These are phyloP conservation scores for Boletus reticuloceps DNA, from an alignment of 768 basidiomycete genomes.

Conservation along the genomic window DNA sequence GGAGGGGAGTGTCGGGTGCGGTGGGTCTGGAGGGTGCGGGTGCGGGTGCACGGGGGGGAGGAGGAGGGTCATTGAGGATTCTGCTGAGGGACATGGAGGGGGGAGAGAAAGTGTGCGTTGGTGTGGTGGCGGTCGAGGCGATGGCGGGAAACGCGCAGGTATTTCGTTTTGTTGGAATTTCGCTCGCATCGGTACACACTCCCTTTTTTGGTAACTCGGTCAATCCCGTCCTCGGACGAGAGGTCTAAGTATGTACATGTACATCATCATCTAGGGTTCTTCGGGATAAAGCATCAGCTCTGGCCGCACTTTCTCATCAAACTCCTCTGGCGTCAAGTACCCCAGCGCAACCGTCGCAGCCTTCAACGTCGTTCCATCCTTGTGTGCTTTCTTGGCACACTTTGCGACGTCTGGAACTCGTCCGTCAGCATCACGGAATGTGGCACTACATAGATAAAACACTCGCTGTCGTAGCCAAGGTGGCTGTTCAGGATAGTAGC, in stretches of 20 bases:
- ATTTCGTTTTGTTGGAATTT: slow-evolving; percentile 36
- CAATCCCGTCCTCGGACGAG: slow-evolving; percentile 20
- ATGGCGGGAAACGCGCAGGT: slow-evolving; percentile 33
- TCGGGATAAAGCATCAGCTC: slow-evolving; percentile 87
- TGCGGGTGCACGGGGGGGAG: slow-evolving; percentile 29
- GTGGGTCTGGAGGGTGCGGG: slow-evolving; percentile 4
- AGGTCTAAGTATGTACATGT: neutral
- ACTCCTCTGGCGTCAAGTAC: slow-evolving; percentile 84
- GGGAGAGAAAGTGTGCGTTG: slow-evolving; percentile 9
- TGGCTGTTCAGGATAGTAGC: slow-evolving; percentile 96
- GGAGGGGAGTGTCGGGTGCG: slow-evolving; percentile 18
- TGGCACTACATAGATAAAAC: neutral
- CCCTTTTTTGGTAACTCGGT: slow-evolving; percentile 30
- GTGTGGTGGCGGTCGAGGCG: slow-evolving; percentile 23
- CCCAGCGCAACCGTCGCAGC: slow-evolving; percentile 89
- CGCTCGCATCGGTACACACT: slow-evolving; percentile 33
- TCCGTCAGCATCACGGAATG: slow-evolving; percentile 2
- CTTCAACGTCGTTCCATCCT: slow-evolving; percentile 94
- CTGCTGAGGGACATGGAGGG: slow-evolving; percentile 69
- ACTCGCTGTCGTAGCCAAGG: slow-evolving; percentile 95
- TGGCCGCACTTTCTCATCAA: slow-evolving; percentile 90
- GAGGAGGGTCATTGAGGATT: slow-evolving; percentile 76
- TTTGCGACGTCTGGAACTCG: slow-evolving; percentile 81
- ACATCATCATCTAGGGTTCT: slow-evolving; percentile 32
- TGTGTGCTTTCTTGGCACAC: slow-evolving; percentile 99